A percentile compares a stretch with the other conserved stretches of the same genome.
Conservation (phyloP, 23 red algal genomes). For the Porphyridium purpureum region DNA sequence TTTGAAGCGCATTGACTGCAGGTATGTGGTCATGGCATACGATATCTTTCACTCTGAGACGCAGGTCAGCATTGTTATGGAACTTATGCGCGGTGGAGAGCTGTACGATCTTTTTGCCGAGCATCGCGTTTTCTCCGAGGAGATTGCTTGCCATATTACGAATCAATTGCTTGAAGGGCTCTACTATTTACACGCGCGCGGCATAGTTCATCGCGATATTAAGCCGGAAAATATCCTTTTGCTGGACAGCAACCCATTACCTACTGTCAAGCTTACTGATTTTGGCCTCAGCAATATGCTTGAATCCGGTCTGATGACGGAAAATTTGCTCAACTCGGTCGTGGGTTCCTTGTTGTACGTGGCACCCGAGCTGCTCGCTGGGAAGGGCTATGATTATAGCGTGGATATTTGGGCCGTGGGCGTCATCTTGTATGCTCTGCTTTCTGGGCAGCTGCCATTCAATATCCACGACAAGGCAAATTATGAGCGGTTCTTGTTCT, state of each 20-base stretch:
- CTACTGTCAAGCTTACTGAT: constrained; percentile 44
- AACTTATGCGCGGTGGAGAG: constrained; percentile 60
- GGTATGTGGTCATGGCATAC: constrained; percentile 49
- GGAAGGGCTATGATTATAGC: constrained; percentile 36
- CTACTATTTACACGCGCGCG: constrained; percentile 52
- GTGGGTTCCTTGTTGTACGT: constrained; percentile 63
- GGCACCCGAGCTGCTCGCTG: constrained; percentile 64
- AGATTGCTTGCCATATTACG: constrained; percentile 41
- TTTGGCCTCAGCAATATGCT: constrained; percentile 80
- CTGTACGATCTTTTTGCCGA: constrained; percentile 51
- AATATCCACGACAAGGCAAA: neutral
- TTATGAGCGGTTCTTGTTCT: too few relatives aligned
- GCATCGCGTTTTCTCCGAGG: constrained; percentile 33
- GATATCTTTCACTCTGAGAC: constrained; percentile 68
- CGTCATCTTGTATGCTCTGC: constrained; percentile 62
- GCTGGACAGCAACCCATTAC: neutral
- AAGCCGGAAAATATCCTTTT: constrained; percentile 19
- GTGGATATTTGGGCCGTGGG: constrained; percentile 77
- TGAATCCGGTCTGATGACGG: neutral
- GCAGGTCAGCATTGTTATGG: constrained; percentile 57
- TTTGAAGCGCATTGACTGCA: constrained; percentile 41
- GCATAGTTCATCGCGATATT: constrained; percentile 89
- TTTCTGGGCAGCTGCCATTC: constrained; percentile 61
- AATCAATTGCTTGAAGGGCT: constrained; percentile 64
- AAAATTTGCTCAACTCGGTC: constrained; percentile 25